phyloP scores from a whole-genome alignment of 163 green algal genomes.

The Volvox carteri region DNA sequence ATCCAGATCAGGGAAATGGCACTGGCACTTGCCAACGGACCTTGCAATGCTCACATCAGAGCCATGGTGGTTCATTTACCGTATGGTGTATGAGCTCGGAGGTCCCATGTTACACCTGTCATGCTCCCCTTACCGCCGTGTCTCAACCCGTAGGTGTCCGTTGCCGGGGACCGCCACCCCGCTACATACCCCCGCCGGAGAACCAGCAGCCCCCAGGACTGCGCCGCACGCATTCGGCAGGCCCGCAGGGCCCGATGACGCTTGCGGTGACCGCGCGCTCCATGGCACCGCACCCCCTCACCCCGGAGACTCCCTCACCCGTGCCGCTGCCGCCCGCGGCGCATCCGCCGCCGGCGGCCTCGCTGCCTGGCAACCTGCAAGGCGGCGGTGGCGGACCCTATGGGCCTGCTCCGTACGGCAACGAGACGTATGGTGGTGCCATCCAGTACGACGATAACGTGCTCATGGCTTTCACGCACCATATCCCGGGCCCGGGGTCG shows the following conservation, averaged over 20 bases:
- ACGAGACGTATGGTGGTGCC: slow-evolving; percentile 18
- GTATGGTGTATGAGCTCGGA: too few species aligned
- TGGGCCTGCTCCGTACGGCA: slow-evolving; percentile 21
- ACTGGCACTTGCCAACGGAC: too few species aligned
- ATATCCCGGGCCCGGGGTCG: slow-evolving; percentile 30
- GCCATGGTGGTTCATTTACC: too few species aligned
- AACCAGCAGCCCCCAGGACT: background rate
- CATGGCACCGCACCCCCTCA: slow-evolving; percentile 47
- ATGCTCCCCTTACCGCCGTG: too few species aligned
- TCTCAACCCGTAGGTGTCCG: slow-evolving; percentile 14
- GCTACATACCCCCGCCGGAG: background rate
- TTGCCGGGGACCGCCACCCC: background rate
- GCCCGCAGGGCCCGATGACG: background rate
- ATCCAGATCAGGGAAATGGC: too few species aligned
- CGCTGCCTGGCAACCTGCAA: background rate
- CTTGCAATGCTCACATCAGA: too few species aligned
- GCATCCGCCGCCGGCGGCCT: background rate
- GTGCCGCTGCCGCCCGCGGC: background rate
- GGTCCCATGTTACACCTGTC: too few species aligned
- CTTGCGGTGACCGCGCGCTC: slow-evolving; percentile 20
- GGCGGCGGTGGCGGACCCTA: background rate
- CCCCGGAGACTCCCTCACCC: background rate
- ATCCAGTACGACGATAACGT: slow-evolving; percentile 41
- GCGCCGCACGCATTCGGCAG: slow-evolving; percentile 30
- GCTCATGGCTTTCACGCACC: slow-evolving; percentile 34